Evolutionary conservation across 495 filamentous ascomycete species (phyloP).

Genomic region (Trichoderma virens): DNA sequence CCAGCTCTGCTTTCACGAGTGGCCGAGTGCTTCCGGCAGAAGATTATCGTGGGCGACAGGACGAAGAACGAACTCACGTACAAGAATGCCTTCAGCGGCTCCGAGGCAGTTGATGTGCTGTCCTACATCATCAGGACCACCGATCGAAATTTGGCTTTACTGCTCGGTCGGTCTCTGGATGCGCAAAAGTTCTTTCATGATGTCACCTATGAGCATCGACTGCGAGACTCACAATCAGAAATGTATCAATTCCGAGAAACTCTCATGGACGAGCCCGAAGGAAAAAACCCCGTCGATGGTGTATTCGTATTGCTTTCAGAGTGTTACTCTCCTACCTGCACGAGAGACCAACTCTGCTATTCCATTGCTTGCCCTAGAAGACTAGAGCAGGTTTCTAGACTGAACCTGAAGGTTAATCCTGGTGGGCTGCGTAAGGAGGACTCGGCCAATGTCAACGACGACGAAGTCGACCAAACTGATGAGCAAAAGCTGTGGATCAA

Average conservation of each 20-base stretch:
- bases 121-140: slow-evolving; percentile 92
- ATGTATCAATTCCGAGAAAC: slow-evolving; percentile 97
- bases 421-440: slow-evolving; percentile 79
- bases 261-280: slow-evolving; percentile 72
- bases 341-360: slow-evolving; percentile 88
- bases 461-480: slow-evolving; percentile 78
- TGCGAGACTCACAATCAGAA: slow-evolving; percentile 83
- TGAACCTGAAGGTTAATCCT: slow-evolving; percentile 87
- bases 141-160: slow-evolving; percentile 87
- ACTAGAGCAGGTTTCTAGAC: slow-evolving; percentile 85
- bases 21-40: slow-evolving; percentile 81
- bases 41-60: slow-evolving; percentile 71
- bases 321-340: slow-evolving; percentile 98
- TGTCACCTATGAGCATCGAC: slow-evolving; percentile 93
- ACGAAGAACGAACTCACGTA: slow-evolving; percentile 97
- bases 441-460: slow-evolving; percentile 65
- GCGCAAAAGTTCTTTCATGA: slow-evolving; percentile 99
- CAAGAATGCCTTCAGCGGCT: slow-evolving; percentile 90
- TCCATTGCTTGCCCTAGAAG: slow-evolving; percentile 95
- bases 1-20: slow-evolving; percentile 87
- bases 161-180: slow-evolving; percentile 89
- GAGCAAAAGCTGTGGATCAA: slow-evolving; percentile 99
- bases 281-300: slow-evolving; percentile 76
- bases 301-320: slow-evolving; percentile 95
- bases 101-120: slow-evolving; percentile 92